phyloP scores from a whole-genome alignment of 495 filamentous ascomycete species.

The Oidiodendron maius region DNA sequence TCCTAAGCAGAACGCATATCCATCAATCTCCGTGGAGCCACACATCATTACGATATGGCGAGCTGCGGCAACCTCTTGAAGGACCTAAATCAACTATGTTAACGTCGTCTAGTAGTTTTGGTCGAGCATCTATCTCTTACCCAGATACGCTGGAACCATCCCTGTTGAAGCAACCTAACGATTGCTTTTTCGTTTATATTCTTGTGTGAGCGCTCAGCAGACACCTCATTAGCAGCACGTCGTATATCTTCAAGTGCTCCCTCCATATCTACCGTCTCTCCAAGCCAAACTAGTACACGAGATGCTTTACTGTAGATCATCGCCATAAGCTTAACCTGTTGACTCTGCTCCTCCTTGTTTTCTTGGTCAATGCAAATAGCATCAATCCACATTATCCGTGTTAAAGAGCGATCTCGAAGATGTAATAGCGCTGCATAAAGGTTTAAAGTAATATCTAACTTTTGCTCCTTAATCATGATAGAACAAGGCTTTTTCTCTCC shows the following conservation, averaged over 20 bases:
- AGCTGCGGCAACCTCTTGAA: constrained; percentile 26
- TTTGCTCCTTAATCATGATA: constrained; percentile 4
- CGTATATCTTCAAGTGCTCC: constrained; percentile 15
- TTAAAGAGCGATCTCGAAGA: constrained; percentile 14
- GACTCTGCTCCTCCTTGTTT: constrained; percentile 10
- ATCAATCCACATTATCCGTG: no score
- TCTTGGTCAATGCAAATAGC: no score
- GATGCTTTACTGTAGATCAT: constrained; percentile 29
- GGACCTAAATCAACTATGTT: constrained; percentile 8
- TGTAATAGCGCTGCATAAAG: constrained; percentile 17
- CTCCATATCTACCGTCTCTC: constrained; percentile 16
- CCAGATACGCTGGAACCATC: constrained; percentile 28
- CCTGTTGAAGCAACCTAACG: constrained; percentile 16
- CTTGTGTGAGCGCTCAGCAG: not conserved
- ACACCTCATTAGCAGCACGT: not conserved
- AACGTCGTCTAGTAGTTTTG: not conserved
- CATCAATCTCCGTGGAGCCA: constrained; percentile 14
- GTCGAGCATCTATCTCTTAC: constrained; percentile 15
- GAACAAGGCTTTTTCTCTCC: not conserved
- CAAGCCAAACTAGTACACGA: constrained; percentile 28
- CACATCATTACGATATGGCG: constrained; percentile 21
- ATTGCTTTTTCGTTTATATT: constrained; percentile 5
- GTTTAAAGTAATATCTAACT: constrained; percentile 16
- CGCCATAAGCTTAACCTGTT: constrained; percentile 25
- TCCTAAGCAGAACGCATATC: constrained; percentile 16